Conservation (phyloP, 495 filamentous ascomycete genomes). For the Podospora australis region DNA sequence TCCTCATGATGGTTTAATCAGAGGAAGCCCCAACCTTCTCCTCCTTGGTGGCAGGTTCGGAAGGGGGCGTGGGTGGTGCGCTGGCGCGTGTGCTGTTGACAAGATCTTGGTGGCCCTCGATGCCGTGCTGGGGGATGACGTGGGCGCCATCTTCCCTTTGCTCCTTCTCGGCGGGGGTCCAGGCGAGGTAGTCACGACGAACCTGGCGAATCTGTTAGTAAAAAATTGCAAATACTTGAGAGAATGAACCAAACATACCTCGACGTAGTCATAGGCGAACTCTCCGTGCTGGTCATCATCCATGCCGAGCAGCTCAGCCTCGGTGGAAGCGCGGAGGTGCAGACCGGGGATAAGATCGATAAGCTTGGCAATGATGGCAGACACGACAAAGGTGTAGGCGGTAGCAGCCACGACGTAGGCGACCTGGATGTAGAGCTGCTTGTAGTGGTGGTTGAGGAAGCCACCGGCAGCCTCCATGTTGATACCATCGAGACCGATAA, state of each 20-base stretch:
- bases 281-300: conserved; percentile 98
- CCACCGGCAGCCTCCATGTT: conserved; percentile 74
- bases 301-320: conserved; percentile 98
- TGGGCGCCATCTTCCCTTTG: conserved; percentile 57
- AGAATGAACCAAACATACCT: conserved; percentile 35
- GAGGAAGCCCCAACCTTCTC: background rate
- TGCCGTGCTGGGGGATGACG: conserved; percentile 71
- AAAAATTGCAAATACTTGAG: background rate
- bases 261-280: conserved; percentile 99
- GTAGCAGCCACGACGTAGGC: conserved; percentile 75
- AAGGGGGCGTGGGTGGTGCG: conserved; percentile 10
- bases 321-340: conserved; percentile 83
- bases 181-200: conserved; percentile 91
- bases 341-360: conserved; percentile 88
- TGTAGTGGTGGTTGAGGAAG: conserved; percentile 82
- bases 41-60: conserved; percentile 2
- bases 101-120: conserved; percentile 55
- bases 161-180: conserved; percentile 83
- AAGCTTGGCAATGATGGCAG: conserved; percentile 69
- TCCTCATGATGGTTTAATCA: background rate
- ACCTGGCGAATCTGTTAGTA: conserved; percentile 39
- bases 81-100: conserved; percentile 16
- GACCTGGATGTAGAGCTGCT: conserved; percentile 85
- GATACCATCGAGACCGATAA: conserved; percentile 90
- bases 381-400: conserved; percentile 78